phyloP scores from a whole-genome alignment of 345 rosid species.

The Bruguiera parviflora region DNA sequence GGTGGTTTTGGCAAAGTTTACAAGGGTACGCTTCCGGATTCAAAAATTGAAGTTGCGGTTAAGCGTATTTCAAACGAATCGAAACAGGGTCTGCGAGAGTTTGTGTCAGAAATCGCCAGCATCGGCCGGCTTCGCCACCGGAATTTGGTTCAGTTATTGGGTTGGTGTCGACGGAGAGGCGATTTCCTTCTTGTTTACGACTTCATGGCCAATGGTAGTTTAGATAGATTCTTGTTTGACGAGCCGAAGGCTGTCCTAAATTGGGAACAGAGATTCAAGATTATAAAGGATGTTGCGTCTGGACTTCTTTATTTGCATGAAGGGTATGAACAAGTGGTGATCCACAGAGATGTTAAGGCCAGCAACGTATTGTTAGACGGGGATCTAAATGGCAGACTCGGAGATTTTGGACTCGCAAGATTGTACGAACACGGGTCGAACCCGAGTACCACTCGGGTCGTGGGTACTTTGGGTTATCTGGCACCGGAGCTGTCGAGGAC shows the following conservation, averaged over 20 bases:
- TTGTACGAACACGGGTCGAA: conserved; percentile 26
- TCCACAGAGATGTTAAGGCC: conserved; percentile 27
- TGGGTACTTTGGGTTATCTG: conserved; percentile 25
- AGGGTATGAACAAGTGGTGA: conserved; percentile 24
- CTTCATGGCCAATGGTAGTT: conserved; percentile 25
- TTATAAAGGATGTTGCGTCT: conserved; percentile 25
- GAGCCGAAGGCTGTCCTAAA: conserved; percentile 10
- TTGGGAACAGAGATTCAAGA: conserved; percentile 29
- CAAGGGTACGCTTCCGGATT: conserved; percentile 18
- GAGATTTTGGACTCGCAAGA: conserved; percentile 26
- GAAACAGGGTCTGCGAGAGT: conserved; percentile 23
- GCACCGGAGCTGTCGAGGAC: conserved; percentile 27
- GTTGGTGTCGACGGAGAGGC: conserved; percentile 20
- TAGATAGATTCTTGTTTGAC: conserved; percentile 22
- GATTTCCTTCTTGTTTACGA: conserved; percentile 28
- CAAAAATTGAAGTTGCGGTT: conserved; percentile 21
- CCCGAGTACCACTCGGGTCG: conserved; percentile 23
- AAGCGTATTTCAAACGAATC: conserved; percentile 27
- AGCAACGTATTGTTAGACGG: conserved; percentile 20
- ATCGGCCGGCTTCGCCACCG: conserved; percentile 26
- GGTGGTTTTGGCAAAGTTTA: conserved; percentile 27
- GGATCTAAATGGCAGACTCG: conserved; percentile 17
- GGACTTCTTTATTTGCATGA: conserved; percentile 26
- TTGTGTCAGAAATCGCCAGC: conserved; percentile 22
- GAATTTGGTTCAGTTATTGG: conserved; percentile 23